Conservation (phyloP, 2,329 filamentous ascomycete genomes). For the Passalora sequoiae region DNA sequence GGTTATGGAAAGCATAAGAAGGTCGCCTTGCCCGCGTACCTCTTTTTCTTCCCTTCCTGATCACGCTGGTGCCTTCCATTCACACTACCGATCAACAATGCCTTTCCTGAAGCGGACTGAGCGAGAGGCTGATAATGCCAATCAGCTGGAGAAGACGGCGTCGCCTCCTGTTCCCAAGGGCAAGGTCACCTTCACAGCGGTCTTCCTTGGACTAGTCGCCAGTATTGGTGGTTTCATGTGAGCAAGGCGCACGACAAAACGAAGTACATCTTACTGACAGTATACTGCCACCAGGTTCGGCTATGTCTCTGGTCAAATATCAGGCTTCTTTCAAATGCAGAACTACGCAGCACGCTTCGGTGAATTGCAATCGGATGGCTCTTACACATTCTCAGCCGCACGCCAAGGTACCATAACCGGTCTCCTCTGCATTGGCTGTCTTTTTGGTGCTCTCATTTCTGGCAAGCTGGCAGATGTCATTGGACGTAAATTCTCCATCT, state of each 20-base stretch:
- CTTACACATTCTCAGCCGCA: constrained; percentile 31
- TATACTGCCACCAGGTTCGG: constrained; percentile 8
- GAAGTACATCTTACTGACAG: not conserved
- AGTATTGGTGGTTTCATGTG: constrained; percentile 55
- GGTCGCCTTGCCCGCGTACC: not conserved
- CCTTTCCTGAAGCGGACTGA: constrained; percentile 33
- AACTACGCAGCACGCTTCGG: constrained; percentile 57
- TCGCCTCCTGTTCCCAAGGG: constrained; percentile 19
- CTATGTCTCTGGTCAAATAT: constrained; percentile 56
- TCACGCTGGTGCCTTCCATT: constrained; percentile 3
- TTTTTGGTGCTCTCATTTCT: constrained; percentile 39
- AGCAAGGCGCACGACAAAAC: constrained; percentile 41
- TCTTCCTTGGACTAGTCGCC: constrained; percentile 53
- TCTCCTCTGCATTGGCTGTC: constrained; percentile 43
- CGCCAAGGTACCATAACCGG: constrained; percentile 39
- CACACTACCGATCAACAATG: constrained; percentile 19
- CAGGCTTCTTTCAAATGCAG: constrained; percentile 39
- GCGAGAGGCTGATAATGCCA: constrained; percentile 29
- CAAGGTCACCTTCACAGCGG: constrained; percentile 35
- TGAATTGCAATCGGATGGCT: constrained; percentile 39
- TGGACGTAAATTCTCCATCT: constrained; percentile 45
- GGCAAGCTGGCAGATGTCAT: constrained; percentile 52
- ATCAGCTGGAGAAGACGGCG: constrained; percentile 29
- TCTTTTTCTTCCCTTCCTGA: constrained; percentile 1
- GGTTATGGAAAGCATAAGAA: constrained; percentile 11